Conservation (phyloP, 805 yeast species). For the Kodamaea kaohsiungensis region DNA sequence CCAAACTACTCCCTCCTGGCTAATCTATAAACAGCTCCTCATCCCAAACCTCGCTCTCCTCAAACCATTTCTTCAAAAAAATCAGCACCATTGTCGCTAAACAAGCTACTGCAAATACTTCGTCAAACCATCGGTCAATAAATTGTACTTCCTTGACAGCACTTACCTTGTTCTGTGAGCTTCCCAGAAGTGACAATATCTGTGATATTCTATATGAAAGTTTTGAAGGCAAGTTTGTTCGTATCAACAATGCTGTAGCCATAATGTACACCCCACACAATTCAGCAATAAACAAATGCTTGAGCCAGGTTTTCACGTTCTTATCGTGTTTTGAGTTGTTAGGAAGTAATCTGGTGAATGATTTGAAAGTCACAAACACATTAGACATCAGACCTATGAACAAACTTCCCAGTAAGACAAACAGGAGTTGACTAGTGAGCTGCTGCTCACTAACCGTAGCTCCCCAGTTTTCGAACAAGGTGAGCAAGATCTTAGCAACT, state of each 20-base stretch:
- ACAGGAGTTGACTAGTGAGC: conserved; percentile 46
- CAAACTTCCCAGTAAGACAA: conserved; percentile 57
- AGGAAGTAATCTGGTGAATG: conserved; percentile 37
- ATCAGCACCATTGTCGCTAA: conserved; percentile 31
- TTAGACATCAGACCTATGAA: conserved; percentile 66
- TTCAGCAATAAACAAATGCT: conserved; percentile 43
- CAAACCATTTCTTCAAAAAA: conserved; percentile 19
- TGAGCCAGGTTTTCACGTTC: conserved; percentile 31
- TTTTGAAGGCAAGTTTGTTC: conserved; percentile 49
- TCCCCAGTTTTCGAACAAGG: conserved; percentile 25
- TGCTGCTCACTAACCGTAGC: conserved; percentile 34
- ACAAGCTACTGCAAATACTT: conserved; percentile 49
- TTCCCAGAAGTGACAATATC: conserved; percentile 38
- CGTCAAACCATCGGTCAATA: conserved; percentile 54
- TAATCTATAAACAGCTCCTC: conserved; percentile 7
- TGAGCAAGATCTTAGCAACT: conserved; percentile 40
- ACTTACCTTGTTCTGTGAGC: conserved; percentile 20
- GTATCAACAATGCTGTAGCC: conserved; percentile 51
- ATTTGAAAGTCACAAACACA: conserved; percentile 60
- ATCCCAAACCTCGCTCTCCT: conserved; percentile 16
- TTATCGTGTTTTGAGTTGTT: conserved; percentile 10
- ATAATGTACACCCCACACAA: conserved; percentile 52
- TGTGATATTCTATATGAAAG: conserved; percentile 42
- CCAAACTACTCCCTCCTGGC: too few species aligned
- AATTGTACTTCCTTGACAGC: conserved; percentile 42